These are phyloP conservation scores for Fagus sylvatica DNA, from an alignment of 306 rosid species.

Conservation along the genomic window DNA sequence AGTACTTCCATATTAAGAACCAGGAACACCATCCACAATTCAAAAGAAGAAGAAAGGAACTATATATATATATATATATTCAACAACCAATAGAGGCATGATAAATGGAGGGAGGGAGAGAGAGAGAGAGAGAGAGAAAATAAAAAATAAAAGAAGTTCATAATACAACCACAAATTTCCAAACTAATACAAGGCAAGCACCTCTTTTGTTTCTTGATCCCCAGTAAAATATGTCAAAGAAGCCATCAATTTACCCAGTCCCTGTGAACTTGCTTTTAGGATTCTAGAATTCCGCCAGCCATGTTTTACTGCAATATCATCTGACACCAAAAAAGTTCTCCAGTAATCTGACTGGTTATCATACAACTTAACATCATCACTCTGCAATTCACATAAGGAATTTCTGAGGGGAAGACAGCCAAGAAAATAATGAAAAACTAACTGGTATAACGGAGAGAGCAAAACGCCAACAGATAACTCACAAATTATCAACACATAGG, in stretches of 20 bases:
- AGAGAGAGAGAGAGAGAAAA: not conserved
- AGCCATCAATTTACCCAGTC: slow-evolving; percentile 71
- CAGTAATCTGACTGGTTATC: slow-evolving; percentile 56
- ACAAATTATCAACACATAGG: not conserved
- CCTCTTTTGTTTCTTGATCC: slow-evolving; percentile 67
- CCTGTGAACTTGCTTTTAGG: slow-evolving; percentile 70
- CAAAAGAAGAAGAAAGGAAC: not conserved
- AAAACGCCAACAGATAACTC: not conserved
- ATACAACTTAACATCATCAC: slow-evolving; percentile 66
- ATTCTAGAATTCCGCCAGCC: slow-evolving; percentile 67
- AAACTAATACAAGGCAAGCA: slow-evolving; percentile 22
- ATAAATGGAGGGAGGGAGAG: not conserved
- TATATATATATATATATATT: not conserved
- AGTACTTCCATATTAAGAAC: slow-evolving; percentile 15
- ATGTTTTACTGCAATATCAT: slow-evolving; percentile 53
- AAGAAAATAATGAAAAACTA: slow-evolving; percentile 25
- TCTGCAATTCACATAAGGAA: slow-evolving; percentile 55
- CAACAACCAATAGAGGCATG: slow-evolving; percentile 14
- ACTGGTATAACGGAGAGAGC: slow-evolving; percentile 17
- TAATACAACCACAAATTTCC: slow-evolving; percentile 3
- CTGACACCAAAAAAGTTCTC: slow-evolving; percentile 54
- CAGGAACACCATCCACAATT: slow-evolving; percentile 9
- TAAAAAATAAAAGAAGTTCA: not conserved
- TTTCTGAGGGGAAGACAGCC: slow-evolving; percentile 28
- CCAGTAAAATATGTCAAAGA: slow-evolving; percentile 64